Evolutionary conservation across 495 filamentous ascomycete genomes (phyloP), one percentile per base, ranked within the genome.

Genomic region (Clohesyomyces aquaticus): DNA sequence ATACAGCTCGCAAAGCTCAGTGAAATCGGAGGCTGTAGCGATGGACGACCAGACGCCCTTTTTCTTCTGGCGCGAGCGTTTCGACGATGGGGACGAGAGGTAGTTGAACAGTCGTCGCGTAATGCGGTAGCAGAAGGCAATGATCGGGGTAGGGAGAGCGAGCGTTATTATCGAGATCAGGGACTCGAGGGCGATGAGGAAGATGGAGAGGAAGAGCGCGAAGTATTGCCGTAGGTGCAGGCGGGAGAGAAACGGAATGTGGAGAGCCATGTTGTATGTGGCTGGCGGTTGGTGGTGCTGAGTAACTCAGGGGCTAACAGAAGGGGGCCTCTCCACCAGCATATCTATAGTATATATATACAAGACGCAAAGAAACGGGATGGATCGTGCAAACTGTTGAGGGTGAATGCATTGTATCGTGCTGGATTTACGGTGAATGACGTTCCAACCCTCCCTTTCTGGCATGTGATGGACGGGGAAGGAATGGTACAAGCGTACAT

Each of bases 161-260:
- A 96, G 85, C 1, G 94, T 98, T 52, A 96, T 86, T n/a, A 96
- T 75, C 59, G 93, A 83, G 64, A 96, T 87, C 53, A 95, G 69
- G 26, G 83, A 85, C 75, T 98, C 94, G 41, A 96, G 79, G 47
- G 86, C 79, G 43, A 97, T 85, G 35, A 98, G 82, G 32, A 91
- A 68, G 66, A 98, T 85, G 16, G 93, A 96, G 43, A 84, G 85
- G 42, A 91, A 76, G 43, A 98, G 85, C 41, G 91, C 90, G 61
- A 91, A 74, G 79, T 98, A 97, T 77, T 98, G 93, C 70, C 77
- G 88, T 84, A 88, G 81, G 67, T 90, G 87, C 54, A 96, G 79
- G 60, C 91, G 86, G 48, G 91, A 91, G 65, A 96, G 83, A 64
- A 96, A 88, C 6, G 92, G 92, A 41, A 96, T 82, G 46, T 85